A percentile compares a stretch with the other conserved stretches of the same genome.
These are phyloP conservation scores for Diplodia scrobiculata DNA, from an alignment of 2,329 filamentous ascomycete genomes.

Conservation along the genomic window DNA sequence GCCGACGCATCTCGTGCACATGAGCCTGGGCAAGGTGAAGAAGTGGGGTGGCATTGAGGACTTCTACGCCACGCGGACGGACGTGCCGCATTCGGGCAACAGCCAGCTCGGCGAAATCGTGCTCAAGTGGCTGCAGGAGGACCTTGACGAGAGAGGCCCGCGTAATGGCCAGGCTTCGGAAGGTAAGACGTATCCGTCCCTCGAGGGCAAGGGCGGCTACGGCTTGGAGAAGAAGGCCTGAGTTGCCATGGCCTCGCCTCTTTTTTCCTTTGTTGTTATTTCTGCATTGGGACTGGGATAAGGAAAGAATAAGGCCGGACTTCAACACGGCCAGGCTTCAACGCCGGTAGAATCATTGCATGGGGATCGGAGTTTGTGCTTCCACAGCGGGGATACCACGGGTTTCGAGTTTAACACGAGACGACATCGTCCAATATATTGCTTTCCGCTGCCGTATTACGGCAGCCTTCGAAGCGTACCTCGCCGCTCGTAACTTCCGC, in stretches of 20 bases:
- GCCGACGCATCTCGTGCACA: constrained; percentile 95
- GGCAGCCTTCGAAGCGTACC: neutral
- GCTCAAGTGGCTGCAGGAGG: constrained; percentile 79
- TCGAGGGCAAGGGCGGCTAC: constrained; percentile 65
- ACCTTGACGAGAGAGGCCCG: constrained; percentile 77
- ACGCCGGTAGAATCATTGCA: neutral
- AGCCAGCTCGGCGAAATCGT: constrained; percentile 85
- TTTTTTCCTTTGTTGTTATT: neutral
- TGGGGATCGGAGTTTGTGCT: constrained; percentile 21
- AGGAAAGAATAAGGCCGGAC: constrained; percentile 6
- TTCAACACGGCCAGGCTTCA: constrained; percentile 23
- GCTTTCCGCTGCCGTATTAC: neutral
- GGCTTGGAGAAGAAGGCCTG: constrained; percentile 42
- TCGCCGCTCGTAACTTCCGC: neutral
- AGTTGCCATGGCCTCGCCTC: neutral
- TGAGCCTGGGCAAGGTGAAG: constrained; percentile 85
- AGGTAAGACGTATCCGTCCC: constrained; percentile 64
- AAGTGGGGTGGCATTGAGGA: constrained; percentile 76
- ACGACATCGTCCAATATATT: neutral
- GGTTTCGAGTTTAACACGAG: constrained; percentile 19
- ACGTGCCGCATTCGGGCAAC: constrained; percentile 62
- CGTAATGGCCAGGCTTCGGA: constrained; percentile 63
- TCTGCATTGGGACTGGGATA: neutral
- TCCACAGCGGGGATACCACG: constrained; percentile 21
- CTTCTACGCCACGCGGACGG: constrained; percentile 61